Base-by-base conservation (phyloP, 1,284 basidiomycete species). In the Mycena citricolor region DNA sequence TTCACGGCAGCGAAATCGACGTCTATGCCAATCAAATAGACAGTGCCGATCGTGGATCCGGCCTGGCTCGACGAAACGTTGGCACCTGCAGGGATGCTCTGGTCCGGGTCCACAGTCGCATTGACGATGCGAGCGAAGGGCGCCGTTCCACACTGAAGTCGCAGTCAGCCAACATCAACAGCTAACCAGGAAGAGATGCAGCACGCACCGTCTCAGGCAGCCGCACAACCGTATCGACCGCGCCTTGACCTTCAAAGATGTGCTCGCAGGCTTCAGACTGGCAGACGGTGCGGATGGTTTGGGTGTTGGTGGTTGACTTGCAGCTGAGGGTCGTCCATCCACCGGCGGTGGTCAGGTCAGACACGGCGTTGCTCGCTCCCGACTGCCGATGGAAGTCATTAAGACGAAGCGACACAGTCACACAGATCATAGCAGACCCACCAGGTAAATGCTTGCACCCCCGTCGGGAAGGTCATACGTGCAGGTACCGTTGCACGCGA, bases 51-150 rank as follows among this genome's bases (percentile, higher is more conserved):
- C 11, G 33, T n/a, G 17, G 43, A 43, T 19, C 49, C 41, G 3
- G 12, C 16, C 5, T 4, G 23, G 17, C n/a, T n/a, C 26, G 39
- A 24, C 14, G n/a, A 38, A 7, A 30, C 14, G 20, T 12, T 25
- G 14, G 43, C 14, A 10, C 21, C 16, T 2, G 51, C 33, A 0
- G 68, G 65, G 17, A 69, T 52, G 3, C 60, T 55, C 54, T 71
- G 69, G 39, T 59, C 55, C 16, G 62, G 47, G 21, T 65, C 54
- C 2, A 60, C 51, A 60, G 61, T 66, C 4, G 63, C 51, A 11
- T 52, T 52, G 0, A 63, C 62, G 23, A 74, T 61, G 3, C 67
- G 62, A 3, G 69, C 70, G 47, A 74, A 73, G 2, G 70, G 66
- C 43, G 61, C 61, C 11, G 49, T 51, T 6, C 65, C 67, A 45